Base-by-base conservation (phyloP, 2,329 filamentous ascomycete genomes). In the Epichloe baconii region DNA sequence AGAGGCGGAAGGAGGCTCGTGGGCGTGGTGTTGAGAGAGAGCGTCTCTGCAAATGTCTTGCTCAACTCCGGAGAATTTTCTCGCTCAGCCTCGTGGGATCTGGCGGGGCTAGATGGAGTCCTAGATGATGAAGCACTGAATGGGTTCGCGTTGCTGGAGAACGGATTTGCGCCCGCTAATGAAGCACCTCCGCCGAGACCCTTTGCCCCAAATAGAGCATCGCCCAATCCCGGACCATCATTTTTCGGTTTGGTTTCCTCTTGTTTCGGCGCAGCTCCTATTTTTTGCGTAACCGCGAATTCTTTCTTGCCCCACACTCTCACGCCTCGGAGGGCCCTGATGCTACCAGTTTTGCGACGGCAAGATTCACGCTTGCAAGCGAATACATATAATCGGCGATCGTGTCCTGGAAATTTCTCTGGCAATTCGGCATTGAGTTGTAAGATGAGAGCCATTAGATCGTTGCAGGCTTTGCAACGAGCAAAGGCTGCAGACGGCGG, bases 341-440 rank as follows among this genome's bases (percentile, higher is more conserved):
- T 77, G 64, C 86, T 91, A 1, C 93, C 93, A 19, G 83, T 77
- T 61, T 88, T 91, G 56, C 90, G 78, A 60, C 86, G 80, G 64
- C 93, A 98, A 11, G 80, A 73, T 65, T 86, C 87, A 57, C 80
- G 77, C 53, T 82, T 78, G 67, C 93, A 98, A 17, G 79, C 79
- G 66, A 95, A 89, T 12, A 98, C 75, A 62, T 96, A 97, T 17
- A 98, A 66, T 55, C 91, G 80, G 58, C 93, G 78, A 62, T 96
- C 88, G 67, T 97, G 88, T 51, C 83, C 82, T 2, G 89, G 86
- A 62, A 95, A 96, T 47, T 81, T 77, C 51, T 91, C 85, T 14
- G 89, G 90, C 3, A 97, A 76, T 64, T 96, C 89, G 60, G 82
- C 90, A 67, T 98, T 88, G 31, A 98, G 78, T 67, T 98, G 89